Base-by-base conservation (phyloP, 208 protist genomes). In the Acanthamoeba royreba region DNA sequence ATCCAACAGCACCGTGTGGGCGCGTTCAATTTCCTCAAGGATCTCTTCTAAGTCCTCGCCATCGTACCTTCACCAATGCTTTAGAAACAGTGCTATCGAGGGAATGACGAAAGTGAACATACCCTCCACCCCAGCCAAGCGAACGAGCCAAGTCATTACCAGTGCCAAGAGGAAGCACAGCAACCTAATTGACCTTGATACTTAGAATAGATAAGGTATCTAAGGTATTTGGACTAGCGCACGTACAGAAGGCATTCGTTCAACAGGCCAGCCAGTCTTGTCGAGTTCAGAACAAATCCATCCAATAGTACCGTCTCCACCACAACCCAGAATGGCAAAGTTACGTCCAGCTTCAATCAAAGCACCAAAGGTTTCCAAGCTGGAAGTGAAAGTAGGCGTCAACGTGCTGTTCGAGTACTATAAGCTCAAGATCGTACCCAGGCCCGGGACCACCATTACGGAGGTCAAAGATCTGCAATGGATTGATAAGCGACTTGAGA, bases 111-210 rank as follows among this genome's bases (percentile, higher is more conserved):
- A n/a, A n/a, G n/a, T n/a, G n/a, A n/a, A n/a, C n/a, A n/a, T 96
- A 97, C 4, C 97, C 97, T n/a, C 74, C 49, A 38, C 97, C 97
- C 95, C 97, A 98, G 5, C 97, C 97, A 9, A 98, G 33, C 42
- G 91, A 43, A 28, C 97, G 96, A 40, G 96, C 92, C n/a, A 98
- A 66, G 79, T 98, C 97, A 90, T 98, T 98, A 13, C 97, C 97
- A 17, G 97, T 98, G 2, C 97, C 97, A 4, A 98, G 63, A 17
- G 97, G 97, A 19, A 98, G 77, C 4, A 91, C 55, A 11, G 40
- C 53, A 31, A 91, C 85, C 49, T 91, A 33, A 5, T 28, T 42
- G 17, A 25, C 9, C 9, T 25, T n/a, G n/a, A n/a, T n/a, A n/a
- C n/a, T n/a, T 55, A 19, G 49, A 55, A 55, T 55, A 19, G n/a